Evolutionary conservation across 139 green algal species (phyloP), one percentile per base, ranked within the genome.

Genomic region (Micractinium sp.): DNA sequence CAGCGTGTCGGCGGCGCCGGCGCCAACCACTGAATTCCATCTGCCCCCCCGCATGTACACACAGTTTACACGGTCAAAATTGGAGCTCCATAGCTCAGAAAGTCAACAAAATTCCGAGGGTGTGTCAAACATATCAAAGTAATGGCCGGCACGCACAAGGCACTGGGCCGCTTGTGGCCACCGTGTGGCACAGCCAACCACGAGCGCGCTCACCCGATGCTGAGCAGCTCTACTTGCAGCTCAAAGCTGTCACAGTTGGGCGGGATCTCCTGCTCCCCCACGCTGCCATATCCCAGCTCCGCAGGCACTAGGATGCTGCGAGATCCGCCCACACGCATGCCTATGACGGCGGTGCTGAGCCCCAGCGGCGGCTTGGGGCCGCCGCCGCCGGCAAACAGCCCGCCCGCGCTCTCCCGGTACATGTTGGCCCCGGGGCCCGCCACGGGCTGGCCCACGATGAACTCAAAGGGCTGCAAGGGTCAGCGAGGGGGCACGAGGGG

Each of bases 271-370:
- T 90, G 90, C 47, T 92, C 82, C 22, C 91, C 93, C 20, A 75
- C 22, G 39, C 90, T 69, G 38, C 87, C 85, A 75, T 93, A 95
- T 33, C 90, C 90, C 39, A 91, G 84, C 76, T 95, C 90, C 53
- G 89, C 85, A 27, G 90, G 90, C 66, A 87, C 81, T n/a, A 86
- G 36, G 31, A 76, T 16, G 33, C n/a, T 93, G 75, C 86, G 97
- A 93, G 96, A 97, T 81, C 97, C 97, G 4, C 97, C 97, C 25
- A 89, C 91, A 67, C 94, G 94, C 97, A 99, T 99, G 82, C 97
- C 97, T 0, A 98, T 25, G 0, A 97, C 95, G 1, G 95, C 93
- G 41, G 67, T 93, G 27, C 93, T 96, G 31, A 99, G 91, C 9
- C 95, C 97, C 47, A 93, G 93, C 0, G 97, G 97, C 12, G 97